phyloP scores from a whole-genome alignment of 768 basidiomycete genomes.

The Tulasnella sp. region DNA sequence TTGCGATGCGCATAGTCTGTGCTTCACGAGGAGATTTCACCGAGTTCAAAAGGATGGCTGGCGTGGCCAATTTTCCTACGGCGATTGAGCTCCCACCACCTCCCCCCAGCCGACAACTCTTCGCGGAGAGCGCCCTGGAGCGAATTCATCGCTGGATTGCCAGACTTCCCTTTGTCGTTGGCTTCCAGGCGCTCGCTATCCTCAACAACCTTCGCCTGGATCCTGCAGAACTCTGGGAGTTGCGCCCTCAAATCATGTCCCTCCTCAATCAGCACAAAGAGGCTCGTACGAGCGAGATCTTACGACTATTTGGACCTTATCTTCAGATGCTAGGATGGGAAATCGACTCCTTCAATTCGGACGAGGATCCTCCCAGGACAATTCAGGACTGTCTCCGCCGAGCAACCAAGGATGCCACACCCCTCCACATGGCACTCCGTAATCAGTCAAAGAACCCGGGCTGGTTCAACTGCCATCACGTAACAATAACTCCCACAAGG shows the following conservation, averaged over 20 bases:
- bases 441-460: slow-evolving; percentile 18
- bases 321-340: neutral
- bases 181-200: slow-evolving; percentile 6
- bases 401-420: slow-evolving; percentile 1
- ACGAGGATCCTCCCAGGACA: neutral
- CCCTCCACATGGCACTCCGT: slow-evolving; percentile 4
- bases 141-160: slow-evolving; percentile 6
- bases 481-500: slow-evolving; percentile 69
- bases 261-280: neutral
- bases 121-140: neutral
- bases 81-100: neutral
- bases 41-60: slow-evolving; percentile 5
- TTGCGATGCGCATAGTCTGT: slow-evolving; percentile 8
- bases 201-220: neutral
- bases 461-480: slow-evolving; percentile 55
- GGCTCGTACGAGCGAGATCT: neutral
- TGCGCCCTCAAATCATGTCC: neutral
- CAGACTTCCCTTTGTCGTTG: slow-evolving; percentile 4
- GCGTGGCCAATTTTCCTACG: neutral
- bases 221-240: slow-evolving; percentile 3
- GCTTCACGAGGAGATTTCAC: neutral
- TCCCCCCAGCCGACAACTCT: slow-evolving; percentile 3
- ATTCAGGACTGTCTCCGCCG: slow-evolving; percentile 2
- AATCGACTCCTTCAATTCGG: neutral
- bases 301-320: slow-evolving; percentile 4